Base-by-base conservation (phyloP, 352 stramenopile species). In the Globisporangium radiosum region DNA sequence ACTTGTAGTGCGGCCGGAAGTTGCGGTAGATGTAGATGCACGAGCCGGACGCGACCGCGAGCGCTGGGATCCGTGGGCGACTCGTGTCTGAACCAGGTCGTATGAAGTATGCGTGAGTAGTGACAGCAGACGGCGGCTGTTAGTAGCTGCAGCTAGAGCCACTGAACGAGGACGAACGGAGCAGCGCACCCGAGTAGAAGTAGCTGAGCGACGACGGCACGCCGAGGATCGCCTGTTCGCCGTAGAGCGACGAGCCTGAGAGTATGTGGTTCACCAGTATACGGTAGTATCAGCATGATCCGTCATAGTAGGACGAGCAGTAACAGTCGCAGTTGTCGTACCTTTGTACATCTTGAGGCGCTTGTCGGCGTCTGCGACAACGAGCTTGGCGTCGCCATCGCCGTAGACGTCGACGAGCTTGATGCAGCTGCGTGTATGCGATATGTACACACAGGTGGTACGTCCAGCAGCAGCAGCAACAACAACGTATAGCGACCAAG, bases 21-120 rank as follows among this genome's bases (percentile, higher is more conserved):
- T 96, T 95, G 56, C 87, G 85, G 63, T 96, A 97, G 49, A 96
- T 96, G 75, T 94, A 97, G 49, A 96, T 85, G 63, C 81, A 92
- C 17, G 87, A 81, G 7, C 85, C 85, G 0, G 86, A 90, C 6
- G 87, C 87, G 11, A 97, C 87, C 9, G 89, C 89, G 39, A 97
- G 81, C 2, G 84, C 81, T 38, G 89, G 88, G 17, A 92, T 85
- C 10, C 84, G 77, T 15, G 87, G 85, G 3, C 80, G 71, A 52
- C 65, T 80, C 8, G 70, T 78, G 59, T 94, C 87, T 73, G 43
- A 5, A 37, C 42, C 47, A 37, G 33, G 25, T 44, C 40, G 40
- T 44, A 13, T 44, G 25, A 33, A 33, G 25, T 33, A 13, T 44
- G 40, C 40, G 40, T 44, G 40, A 33, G 25, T 33, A 33, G 25